Base-by-base conservation (phyloP, 306 rosid genomes). In the Sicyos edulis region DNA sequence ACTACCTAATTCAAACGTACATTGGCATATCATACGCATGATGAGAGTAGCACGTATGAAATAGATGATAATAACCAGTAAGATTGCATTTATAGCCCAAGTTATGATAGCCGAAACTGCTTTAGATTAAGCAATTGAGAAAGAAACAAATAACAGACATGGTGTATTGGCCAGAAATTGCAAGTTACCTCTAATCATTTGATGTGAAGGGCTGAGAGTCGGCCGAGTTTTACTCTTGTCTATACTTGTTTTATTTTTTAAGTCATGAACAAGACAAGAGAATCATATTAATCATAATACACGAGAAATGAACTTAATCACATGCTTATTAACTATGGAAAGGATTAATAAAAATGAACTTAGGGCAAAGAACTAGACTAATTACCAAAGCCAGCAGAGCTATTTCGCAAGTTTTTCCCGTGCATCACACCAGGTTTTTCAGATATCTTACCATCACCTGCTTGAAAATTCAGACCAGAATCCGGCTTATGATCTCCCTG, bases 191-290 rank as follows among this genome's bases (percentile, higher is more conserved):
- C 73, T 84, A 67, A 93, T 93, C 40, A 93, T 77, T 77, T 79
- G 84, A n/a, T 79, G 93, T 6, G 96, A 90, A 1, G 97, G 95
- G 80, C 96, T 93, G 77, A 87, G 79, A 82, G 81, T 80, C 20
- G 37, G 65, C 42, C 8, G 76, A 17, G 53, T 44, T 60, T 61
- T 78, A 22, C 60, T 83, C 80, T 77, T 82, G 75, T 71, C 84
- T 13, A 44, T 76, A 55, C 70, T 79, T 8, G 14, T 76, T 74
- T 22, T 20, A 40, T 42, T 40, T 75, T 56, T 20, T 26, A 61
- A 71, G 56, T 17, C 11, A 59, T 55, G 64, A 32, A 52, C 76
- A 29, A 56, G 71, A 45, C 32, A 32, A 32, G 37, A 2, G 20
- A 49, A 70, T 72, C 16, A 56, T 73, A 68, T 1, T 22, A 22